A percentile compares a stretch with the other conserved stretches of the same genome.
Conservation (phyloP, 306 rosid species). For the Trifolium fragiferum region DNA sequence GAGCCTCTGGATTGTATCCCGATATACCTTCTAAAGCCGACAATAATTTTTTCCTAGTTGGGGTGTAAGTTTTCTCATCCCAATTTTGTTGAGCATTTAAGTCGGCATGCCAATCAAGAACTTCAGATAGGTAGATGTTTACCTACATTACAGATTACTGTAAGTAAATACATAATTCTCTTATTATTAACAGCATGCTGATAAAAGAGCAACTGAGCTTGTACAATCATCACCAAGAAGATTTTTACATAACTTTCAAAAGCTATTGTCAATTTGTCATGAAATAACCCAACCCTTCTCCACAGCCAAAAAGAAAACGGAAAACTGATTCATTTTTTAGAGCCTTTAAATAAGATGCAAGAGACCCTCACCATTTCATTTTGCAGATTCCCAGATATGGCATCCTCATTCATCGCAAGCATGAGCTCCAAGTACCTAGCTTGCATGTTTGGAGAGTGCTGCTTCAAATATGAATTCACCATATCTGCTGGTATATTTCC, state of each 20-base stretch:
- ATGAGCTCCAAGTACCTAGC: constrained; percentile 89
- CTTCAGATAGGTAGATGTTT: constrained; percentile 87
- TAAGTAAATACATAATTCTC: constrained; percentile 35
- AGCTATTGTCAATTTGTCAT: constrained; percentile 6
- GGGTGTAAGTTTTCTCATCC: constrained; percentile 85
- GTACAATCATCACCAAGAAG: constrained; percentile 13
- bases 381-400: constrained; percentile 91
- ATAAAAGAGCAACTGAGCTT: constrained; percentile 30
- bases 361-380: constrained; percentile 85
- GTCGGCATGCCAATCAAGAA: constrained; percentile 89
- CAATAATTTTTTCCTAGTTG: constrained; percentile 82
- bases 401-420: constrained; percentile 97
- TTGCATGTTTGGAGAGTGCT: constrained; percentile 96
- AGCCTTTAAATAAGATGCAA: constrained; percentile 39
- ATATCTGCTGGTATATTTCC: constrained; percentile 97
- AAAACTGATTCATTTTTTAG: constrained; percentile 27
- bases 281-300: constrained; percentile 7
- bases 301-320: constrained; percentile 34
- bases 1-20: constrained; percentile 86
- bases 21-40: constrained; percentile 84
- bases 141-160: constrained; percentile 62
- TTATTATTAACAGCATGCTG: constrained; percentile 9
- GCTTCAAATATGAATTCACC: constrained; percentile 97
- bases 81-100: constrained; percentile 74
- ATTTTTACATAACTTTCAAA: not conserved